phyloP scores from a whole-genome alignment of 2,329 filamentous ascomycete genomes.

The Chlorencoelia australis region DNA sequence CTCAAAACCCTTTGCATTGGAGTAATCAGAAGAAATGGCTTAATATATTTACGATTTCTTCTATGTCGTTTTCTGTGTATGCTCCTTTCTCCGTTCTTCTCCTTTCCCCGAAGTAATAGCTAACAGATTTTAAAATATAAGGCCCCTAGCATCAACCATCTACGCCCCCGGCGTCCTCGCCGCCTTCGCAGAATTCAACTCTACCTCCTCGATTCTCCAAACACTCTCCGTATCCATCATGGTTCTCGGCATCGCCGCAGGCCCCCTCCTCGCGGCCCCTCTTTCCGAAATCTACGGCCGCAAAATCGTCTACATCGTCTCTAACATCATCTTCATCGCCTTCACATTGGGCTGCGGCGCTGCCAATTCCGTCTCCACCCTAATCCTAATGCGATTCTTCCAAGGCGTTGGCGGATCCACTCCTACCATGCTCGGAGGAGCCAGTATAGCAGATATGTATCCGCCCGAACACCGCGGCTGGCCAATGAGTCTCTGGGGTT shows the following conservation, averaged over 20 bases:
- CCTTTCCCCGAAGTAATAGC: too few species aligned
- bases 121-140: too few species aligned
- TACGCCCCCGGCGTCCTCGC: constrained; percentile 39
- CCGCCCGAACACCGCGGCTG: constrained; percentile 43
- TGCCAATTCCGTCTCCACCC: constrained; percentile 34
- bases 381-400: constrained; percentile 50
- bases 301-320: constrained; percentile 37
- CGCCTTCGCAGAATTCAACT: constrained; percentile 36
- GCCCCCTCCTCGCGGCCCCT: constrained; percentile 48
- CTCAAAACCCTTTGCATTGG: constrained; percentile 37
- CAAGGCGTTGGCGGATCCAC: constrained; percentile 48
- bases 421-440: constrained; percentile 45
- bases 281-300: constrained; percentile 51
- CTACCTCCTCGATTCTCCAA: constrained; percentile 33
- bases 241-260: constrained; percentile 52
- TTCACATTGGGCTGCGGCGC: constrained; percentile 33
- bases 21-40: constrained; percentile 2
- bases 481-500: constrained; percentile 42
- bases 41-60: constrained; percentile 1
- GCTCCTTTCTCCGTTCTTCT: not conserved
- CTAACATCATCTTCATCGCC: constrained; percentile 40
- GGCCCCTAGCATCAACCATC: constrained; percentile 37
- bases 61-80: constrained; percentile 3
- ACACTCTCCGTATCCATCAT: constrained; percentile 50
- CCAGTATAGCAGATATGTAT: constrained; percentile 57